These are phyloP conservation scores for Penicillium thymicola DNA, from an alignment of 2,329 filamentous ascomycete genomes.

Conservation along the genomic window DNA sequence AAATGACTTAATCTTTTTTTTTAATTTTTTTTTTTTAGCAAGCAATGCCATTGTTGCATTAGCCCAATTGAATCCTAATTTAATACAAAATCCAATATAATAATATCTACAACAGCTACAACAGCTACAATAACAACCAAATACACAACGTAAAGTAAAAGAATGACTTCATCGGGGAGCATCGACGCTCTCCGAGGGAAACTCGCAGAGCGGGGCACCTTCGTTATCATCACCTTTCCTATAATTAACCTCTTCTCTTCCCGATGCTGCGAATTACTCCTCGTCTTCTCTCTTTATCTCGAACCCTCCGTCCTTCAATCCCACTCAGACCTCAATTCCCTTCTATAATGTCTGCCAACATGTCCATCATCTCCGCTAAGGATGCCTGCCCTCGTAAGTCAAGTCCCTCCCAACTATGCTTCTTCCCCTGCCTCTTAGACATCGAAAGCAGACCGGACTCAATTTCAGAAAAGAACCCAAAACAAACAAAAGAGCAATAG, in stretches of 20 bases:
- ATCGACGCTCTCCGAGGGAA: constrained; percentile 19
- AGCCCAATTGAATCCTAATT: neutral
- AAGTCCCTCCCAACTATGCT: neutral
- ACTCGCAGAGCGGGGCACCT: constrained; percentile 16
- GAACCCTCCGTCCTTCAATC: constrained; percentile 7
- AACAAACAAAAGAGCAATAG: neutral
- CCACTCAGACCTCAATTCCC: constrained; percentile 10
- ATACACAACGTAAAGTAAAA: neutral
- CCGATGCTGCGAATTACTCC: constrained; percentile 25
- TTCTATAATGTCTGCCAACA: constrained; percentile 35
- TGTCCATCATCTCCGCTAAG: constrained; percentile 41
- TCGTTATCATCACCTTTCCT: constrained; percentile 4
- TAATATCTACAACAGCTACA: neutral
- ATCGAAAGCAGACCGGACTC: neutral
- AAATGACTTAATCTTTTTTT: constrained; percentile 11
- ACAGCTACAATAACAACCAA: too few species aligned
- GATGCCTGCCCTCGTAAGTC: constrained; percentile 47
- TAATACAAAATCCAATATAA: neutral
- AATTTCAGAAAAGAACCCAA: neutral
- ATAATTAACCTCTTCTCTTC: constrained; percentile 10
- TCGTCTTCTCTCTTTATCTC: constrained; percentile 23
- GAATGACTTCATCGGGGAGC: constrained; percentile 7
- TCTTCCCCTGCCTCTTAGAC: neutral
- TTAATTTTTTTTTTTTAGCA: neutral
- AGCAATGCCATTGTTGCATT: neutral